A percentile compares a stretch with the other conserved stretches of the same genome.
Evolutionary conservation across 2,329 filamentous ascomycete genomes (phyloP).

Genomic region (Metarhizium anisopliae): DNA sequence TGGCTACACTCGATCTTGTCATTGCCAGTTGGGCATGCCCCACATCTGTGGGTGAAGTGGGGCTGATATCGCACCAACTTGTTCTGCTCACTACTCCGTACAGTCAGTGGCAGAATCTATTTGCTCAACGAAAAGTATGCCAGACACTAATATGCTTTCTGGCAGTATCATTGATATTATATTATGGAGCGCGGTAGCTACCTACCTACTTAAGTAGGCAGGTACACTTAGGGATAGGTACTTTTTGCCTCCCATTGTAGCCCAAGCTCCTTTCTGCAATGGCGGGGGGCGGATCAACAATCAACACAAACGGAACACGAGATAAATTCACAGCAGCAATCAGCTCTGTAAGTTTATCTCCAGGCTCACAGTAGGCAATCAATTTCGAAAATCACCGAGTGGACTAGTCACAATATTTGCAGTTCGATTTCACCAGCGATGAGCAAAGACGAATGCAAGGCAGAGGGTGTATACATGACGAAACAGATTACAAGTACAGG

Average conservation of each 20-base stretch:
- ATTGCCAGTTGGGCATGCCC: not conserved
- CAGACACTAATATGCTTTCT: too few species aligned
- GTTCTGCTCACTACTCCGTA: not conserved
- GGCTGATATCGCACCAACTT: conserved; percentile 9
- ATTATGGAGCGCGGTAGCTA: too few species aligned
- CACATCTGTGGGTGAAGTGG: not conserved
- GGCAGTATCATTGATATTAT: too few species aligned
- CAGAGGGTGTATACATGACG: conserved; percentile 27
- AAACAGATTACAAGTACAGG: conserved; percentile 34
- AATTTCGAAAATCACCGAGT: not conserved
- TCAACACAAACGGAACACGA: too few species aligned
- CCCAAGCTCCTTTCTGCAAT: too few species aligned
- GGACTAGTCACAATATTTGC: not conserved
- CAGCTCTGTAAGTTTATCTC: not conserved
- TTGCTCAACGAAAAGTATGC: too few species aligned
- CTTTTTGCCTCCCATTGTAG: too few species aligned
- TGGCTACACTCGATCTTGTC: conserved; percentile 2
- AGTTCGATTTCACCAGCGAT: not conserved
- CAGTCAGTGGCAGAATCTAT: too few species aligned
- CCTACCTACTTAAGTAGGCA: too few species aligned
- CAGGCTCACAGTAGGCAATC: not conserved
- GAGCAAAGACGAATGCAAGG: conserved; percentile 21
- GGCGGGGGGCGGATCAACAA: too few species aligned
- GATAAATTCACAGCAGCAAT: too few species aligned
- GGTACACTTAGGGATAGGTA: too few species aligned